A percentile compares a stretch with the other conserved stretches of the same genome.
Conservation (phyloP, 2,329 filamentous ascomycete genomes). For the Penicillium concentricum region DNA sequence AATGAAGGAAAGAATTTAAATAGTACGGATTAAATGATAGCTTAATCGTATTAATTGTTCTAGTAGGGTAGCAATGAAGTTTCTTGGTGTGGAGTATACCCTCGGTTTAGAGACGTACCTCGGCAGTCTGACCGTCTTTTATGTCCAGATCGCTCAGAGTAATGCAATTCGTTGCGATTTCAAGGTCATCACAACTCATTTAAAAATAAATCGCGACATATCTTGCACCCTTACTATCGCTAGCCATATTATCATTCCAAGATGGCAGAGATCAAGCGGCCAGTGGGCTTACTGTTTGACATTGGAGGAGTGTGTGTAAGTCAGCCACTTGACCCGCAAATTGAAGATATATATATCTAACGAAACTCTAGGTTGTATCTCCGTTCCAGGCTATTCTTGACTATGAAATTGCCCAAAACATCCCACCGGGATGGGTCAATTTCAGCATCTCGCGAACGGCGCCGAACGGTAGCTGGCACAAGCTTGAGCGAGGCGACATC, state of each 20-base stretch:
- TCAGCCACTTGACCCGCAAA: neutral
- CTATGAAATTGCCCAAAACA: conserved; percentile 73
- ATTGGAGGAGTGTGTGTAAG: conserved; percentile 96
- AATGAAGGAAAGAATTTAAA: neutral
- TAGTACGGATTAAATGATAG: neutral
- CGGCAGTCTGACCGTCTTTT: conserved; percentile 24
- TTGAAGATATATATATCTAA: conserved; percentile 7
- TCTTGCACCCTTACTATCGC: neutral
- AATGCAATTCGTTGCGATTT: conserved; percentile 10
- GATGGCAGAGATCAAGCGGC: conserved; percentile 49
- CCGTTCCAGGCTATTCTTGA: conserved; percentile 92
- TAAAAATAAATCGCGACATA: neutral
- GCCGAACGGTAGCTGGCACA: conserved; percentile 82
- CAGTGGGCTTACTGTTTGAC: conserved; percentile 84
- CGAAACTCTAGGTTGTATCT: conserved; percentile 67
- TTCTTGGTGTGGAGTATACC: conserved; percentile 1
- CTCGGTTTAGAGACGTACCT: conserved; percentile 26
- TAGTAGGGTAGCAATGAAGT: neutral
- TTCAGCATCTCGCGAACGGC: conserved; percentile 77
- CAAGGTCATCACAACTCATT: neutral
- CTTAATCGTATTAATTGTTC: neutral
- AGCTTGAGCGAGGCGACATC: conserved; percentile 80
- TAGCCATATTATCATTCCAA: neutral
- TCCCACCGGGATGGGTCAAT: conserved; percentile 89
- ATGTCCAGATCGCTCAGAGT: neutral